A percentile compares a stretch with the other conserved stretches of the same genome.
These are phyloP conservation scores for Malus domestica DNA, from an alignment of 306 rosid genomes.

Conservation along the genomic window DNA sequence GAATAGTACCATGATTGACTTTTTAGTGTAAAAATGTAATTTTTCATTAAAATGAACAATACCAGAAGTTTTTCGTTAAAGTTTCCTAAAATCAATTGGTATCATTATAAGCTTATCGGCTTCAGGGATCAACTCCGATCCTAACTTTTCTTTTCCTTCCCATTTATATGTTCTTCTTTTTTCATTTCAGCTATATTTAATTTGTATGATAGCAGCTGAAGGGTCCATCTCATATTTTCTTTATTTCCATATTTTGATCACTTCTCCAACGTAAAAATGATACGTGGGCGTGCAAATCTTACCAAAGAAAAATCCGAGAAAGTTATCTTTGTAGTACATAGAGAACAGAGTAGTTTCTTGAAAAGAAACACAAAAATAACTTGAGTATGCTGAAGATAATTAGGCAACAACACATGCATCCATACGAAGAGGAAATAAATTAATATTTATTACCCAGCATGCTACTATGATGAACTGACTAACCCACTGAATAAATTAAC, in stretches of 20 bases:
- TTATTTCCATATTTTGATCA: not conserved
- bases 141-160: not conserved
- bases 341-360: too few species aligned
- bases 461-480: too few species aligned
- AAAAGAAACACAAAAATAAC: not conserved
- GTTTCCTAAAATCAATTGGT: too few species aligned
- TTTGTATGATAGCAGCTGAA: not conserved
- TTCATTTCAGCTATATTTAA: not conserved
- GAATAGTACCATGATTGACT: too few species aligned
- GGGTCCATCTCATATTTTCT: not conserved
- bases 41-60: too few species aligned
- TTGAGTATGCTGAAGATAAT: not conserved
- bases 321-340: too few species aligned
- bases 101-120: not conserved
- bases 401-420: not conserved
- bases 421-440: too few species aligned
- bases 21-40: too few species aligned
- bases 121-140: not conserved
- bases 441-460: too few species aligned
- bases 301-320: not conserved
- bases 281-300: not conserved
- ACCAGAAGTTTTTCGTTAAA: too few species aligned
- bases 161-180: not conserved
- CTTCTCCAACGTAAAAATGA: not conserved
- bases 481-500: not conserved